These are phyloP conservation scores for Elongisporangium prolatum DNA, from an alignment of 352 stramenopile species.

Conservation along the genomic window DNA sequence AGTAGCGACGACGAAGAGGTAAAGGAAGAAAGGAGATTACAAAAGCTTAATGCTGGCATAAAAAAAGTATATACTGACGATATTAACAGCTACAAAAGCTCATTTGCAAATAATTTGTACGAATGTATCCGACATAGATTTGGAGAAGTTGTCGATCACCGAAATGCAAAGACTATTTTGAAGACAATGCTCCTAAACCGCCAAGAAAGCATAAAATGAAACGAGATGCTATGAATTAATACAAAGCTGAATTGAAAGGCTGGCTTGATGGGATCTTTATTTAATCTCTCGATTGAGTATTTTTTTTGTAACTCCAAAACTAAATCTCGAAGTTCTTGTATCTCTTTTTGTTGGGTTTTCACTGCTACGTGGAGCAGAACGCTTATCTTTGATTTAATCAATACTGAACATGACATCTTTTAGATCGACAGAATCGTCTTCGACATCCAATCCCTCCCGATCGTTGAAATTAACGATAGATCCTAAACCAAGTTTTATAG, in stretches of 20 bases:
- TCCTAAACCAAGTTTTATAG: too few relatives aligned
- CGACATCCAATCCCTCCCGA: too few relatives aligned
- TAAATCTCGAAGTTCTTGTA: conserved; percentile 7
- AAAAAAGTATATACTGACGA: conserved; percentile 17
- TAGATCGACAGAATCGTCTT: too few relatives aligned
- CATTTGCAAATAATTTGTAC: conserved; percentile 12
- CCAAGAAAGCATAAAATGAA: conserved; percentile 9
- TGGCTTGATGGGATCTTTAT: conserved; percentile 19
- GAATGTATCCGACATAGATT: conserved; percentile 6
- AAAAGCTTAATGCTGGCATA: conserved; percentile 12
- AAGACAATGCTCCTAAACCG: conserved; percentile 10
- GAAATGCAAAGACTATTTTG: conserved; percentile 8
- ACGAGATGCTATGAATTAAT: conserved; percentile 9
- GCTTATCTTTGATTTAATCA: conserved; percentile 10
- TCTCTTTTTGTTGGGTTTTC: not conserved
- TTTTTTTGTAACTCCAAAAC: conserved; percentile 5
- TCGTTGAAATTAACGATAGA: too few relatives aligned
- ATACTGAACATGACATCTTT: conserved; percentile 5
- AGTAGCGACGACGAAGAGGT: conserved; percentile 11
- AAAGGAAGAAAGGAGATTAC: conserved; percentile 17
- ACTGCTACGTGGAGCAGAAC: not conserved
- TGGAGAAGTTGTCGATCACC: not conserved
- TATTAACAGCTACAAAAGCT: conserved; percentile 13
- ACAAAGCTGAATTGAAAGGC: conserved; percentile 15
- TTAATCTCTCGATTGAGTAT: conserved; percentile 11